Conservation (phyloP, 305 asterid genomes). For the Solanum hybrid region DNA sequence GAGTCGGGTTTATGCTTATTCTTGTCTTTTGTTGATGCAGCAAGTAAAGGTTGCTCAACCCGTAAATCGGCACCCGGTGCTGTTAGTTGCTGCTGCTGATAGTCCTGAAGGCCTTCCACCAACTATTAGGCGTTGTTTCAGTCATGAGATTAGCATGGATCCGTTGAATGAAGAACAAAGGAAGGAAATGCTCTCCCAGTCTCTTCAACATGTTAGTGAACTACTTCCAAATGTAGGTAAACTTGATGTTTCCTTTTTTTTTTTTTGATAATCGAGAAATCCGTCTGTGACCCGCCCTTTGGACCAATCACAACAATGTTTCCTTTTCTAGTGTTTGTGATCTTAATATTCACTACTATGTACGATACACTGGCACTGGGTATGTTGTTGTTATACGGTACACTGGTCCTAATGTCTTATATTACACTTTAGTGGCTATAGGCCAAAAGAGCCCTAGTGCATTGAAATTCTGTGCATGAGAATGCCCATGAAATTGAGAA, state of each 20-base stretch:
- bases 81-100: conserved; percentile 83
- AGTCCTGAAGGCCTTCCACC: conserved; percentile 86
- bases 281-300: too few species aligned
- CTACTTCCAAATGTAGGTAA: conserved; percentile 54
- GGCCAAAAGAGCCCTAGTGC: not conserved
- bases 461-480: not conserved
- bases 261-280: too few species aligned
- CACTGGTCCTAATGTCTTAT: not conserved
- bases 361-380: not conserved
- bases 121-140: conserved; percentile 79
- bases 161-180: conserved; percentile 82
- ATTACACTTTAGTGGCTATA: not conserved
- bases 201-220: conserved; percentile 48
- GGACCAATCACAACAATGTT: not conserved
- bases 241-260: conserved; percentile 1
- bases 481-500: not conserved
- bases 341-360: not conserved
- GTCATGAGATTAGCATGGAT: conserved; percentile 81
- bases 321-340: not conserved
- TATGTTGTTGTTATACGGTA: not conserved
- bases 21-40: conserved; percentile 25
- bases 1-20: not conserved
- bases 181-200: conserved; percentile 56
- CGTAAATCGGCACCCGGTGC: conserved; percentile 51
- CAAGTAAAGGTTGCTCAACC: conserved; percentile 33